Conservation (phyloP, 2,329 filamentous ascomycete species). For the Fusarium subtropicale region DNA sequence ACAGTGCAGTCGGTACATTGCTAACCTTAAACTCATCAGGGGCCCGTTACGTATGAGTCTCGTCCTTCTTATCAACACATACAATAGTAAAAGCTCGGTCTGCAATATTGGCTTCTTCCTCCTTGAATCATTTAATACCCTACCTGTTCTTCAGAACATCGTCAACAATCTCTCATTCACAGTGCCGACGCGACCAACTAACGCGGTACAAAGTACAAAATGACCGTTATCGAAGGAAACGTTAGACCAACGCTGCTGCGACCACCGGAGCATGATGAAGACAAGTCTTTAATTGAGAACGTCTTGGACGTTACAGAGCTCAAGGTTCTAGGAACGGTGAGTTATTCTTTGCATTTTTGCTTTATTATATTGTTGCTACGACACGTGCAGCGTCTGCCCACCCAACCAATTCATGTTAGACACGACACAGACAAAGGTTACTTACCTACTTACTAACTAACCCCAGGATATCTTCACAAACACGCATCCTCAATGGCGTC, state of each 20-base stretch:
- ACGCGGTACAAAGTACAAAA: conserved; percentile 6
- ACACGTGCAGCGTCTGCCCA: background rate
- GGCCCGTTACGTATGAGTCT: conserved; percentile 30
- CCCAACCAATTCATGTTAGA: background rate
- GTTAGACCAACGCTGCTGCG: conserved; percentile 63
- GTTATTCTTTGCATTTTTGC: conserved; percentile 45
- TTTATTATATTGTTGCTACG: background rate
- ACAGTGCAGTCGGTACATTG: background rate
- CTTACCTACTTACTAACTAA: conserved; percentile 12
- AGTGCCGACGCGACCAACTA: conserved; percentile 2
- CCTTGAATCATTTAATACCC: background rate
- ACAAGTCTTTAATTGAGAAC: conserved; percentile 87
- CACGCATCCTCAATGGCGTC: conserved; percentile 90
- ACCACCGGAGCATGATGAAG: conserved; percentile 77
- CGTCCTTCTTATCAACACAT: conserved; percentile 10
- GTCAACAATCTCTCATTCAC: too few relatives aligned
- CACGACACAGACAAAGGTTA: background rate
- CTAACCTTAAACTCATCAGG: conserved; percentile 25
- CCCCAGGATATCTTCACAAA: conserved; percentile 91
- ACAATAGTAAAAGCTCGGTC: conserved; percentile 27
- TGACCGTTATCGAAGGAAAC: conserved; percentile 44
- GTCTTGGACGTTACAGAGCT: conserved; percentile 87
- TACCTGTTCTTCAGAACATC: background rate
- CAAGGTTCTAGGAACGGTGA: conserved; percentile 77
- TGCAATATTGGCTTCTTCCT: conserved; percentile 2